Evolutionary conservation across 164 flowering plant species (phyloP).

Genomic region (Santalum album): DNA sequence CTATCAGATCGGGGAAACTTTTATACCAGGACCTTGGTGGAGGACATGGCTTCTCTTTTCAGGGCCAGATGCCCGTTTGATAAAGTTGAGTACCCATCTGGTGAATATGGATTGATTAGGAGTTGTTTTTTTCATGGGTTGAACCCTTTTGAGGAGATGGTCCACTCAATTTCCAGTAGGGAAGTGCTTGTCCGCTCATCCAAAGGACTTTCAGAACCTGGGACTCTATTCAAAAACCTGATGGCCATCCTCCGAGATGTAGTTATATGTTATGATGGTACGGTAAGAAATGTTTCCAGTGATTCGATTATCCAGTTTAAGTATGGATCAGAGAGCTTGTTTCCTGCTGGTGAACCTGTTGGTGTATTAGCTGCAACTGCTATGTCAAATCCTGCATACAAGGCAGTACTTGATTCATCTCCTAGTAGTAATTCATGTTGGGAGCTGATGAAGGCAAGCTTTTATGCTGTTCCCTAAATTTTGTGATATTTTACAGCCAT

Average conservation of each 20-base stretch:
- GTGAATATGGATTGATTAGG: slow-evolving; percentile 54
- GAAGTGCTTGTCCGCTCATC: slow-evolving; percentile 87
- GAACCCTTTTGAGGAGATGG: slow-evolving; percentile 72
- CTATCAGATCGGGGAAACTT: slow-evolving; percentile 59
- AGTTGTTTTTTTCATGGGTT: slow-evolving; percentile 67
- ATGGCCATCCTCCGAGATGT: slow-evolving; percentile 95
- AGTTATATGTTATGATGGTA: slow-evolving; percentile 81
- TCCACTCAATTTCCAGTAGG: slow-evolving; percentile 73
- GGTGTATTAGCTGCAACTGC: slow-evolving; percentile 94
- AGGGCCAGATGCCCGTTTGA: slow-evolving; percentile 29
- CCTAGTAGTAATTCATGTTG: slow-evolving; percentile 78
- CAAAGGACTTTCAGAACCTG: slow-evolving; percentile 86
- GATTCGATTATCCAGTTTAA: slow-evolving; percentile 68
- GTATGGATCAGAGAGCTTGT: slow-evolving; percentile 39
- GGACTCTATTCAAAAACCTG: slow-evolving; percentile 72
- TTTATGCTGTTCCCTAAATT: not conserved
- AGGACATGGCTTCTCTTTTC: slow-evolving; percentile 43
- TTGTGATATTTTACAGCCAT: not conserved
- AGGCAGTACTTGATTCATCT: slow-evolving; percentile 89
- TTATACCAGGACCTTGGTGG: slow-evolving; percentile 54
- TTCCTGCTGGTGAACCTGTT: slow-evolving; percentile 86
- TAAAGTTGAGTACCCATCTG: slow-evolving; percentile 41
- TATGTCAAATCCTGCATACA: slow-evolving; percentile 92
- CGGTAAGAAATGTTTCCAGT: slow-evolving; percentile 71
- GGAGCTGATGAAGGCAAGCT: slow-evolving; percentile 86